Percentiles rank a stretch among this genome's conserved stretches.
Evolutionary conservation across 345 rosid species (phyloP).

Genomic region (Hibiscus syriacus): DNA sequence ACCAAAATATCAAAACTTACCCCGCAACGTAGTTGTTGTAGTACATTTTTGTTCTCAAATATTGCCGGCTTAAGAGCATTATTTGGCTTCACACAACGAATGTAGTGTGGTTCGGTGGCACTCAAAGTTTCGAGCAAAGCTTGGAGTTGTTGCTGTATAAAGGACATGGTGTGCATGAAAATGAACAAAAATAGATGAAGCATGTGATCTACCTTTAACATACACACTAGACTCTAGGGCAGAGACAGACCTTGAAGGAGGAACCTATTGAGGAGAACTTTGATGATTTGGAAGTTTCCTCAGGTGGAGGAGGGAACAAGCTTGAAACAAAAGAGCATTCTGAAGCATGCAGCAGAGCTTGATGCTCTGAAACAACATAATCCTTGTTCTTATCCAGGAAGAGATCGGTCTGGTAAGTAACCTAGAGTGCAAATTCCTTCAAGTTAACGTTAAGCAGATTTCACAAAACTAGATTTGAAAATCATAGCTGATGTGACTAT

Average conservation of each 20-base stretch:
- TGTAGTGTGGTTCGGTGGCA: conserved; percentile 91
- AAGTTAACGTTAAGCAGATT: conserved; percentile 6
- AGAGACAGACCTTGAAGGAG: conserved; percentile 67
- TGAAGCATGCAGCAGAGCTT: conserved; percentile 72
- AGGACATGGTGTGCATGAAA: conserved; percentile 18
- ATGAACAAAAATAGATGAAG: conserved; percentile 3
- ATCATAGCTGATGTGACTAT: conserved; percentile 1
- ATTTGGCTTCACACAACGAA: conserved; percentile 97
- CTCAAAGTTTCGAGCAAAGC: conserved; percentile 84
- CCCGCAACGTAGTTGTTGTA: conserved; percentile 96
- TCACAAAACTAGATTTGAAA: neutral
- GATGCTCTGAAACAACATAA: conserved; percentile 92
- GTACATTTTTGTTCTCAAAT: conserved; percentile 71
- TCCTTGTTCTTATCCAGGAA: conserved; percentile 97
- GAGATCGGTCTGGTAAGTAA: conserved; percentile 87
- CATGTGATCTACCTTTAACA: neutral
- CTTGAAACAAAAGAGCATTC: conserved; percentile 71
- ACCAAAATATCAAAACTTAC: conserved; percentile 45
- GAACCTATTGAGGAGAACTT: conserved; percentile 97
- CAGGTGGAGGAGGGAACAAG: conserved; percentile 66
- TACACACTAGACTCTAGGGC: conserved; percentile 1
- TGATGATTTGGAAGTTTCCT: conserved; percentile 76
- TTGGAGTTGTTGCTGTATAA: conserved; percentile 90
- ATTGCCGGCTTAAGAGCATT: conserved; percentile 84
- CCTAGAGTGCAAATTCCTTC: conserved; percentile 34